Conservation (phyloP, 1,284 basidiomycete genomes). For the Leucoagaricus sp. region DNA sequence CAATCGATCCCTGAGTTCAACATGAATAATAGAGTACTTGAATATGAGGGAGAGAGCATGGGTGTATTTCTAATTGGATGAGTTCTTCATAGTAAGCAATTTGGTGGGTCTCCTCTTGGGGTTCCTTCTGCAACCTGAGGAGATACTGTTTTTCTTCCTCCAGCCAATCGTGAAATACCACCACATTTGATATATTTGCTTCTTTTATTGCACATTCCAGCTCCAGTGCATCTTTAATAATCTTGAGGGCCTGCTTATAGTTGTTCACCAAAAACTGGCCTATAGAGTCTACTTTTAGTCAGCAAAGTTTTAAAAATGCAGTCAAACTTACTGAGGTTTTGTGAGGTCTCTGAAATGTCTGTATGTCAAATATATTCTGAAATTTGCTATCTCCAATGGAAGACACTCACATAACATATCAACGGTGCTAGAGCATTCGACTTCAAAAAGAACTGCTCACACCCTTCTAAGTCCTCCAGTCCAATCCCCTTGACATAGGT, state of each 20-base stretch:
- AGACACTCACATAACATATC: conserved; percentile 25
- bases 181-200: not conserved
- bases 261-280: conserved; percentile 1
- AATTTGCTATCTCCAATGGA: conserved; percentile 27
- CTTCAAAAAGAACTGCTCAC: conserved; percentile 31
- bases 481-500: conserved; percentile 29
- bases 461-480: conserved; percentile 32
- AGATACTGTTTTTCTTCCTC: not conserved
- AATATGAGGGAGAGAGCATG: not conserved
- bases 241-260: not conserved
- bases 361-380: conserved; percentile 21
- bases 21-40: no score
- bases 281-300: not conserved
- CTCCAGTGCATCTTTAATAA: not conserved
- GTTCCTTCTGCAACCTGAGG: not conserved
- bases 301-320: not conserved
- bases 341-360: conserved; percentile 23
- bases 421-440: conserved; percentile 28
- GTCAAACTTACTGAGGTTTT: conserved; percentile 22
- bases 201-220: not conserved
- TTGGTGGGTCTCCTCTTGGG: not conserved
- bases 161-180: not conserved
- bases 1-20: not conserved
- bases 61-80: not conserved
- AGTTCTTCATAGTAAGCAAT: not conserved